These are phyloP conservation scores for Lepidium didymum DNA, from an alignment of 345 rosid species.

Conservation along the genomic window DNA sequence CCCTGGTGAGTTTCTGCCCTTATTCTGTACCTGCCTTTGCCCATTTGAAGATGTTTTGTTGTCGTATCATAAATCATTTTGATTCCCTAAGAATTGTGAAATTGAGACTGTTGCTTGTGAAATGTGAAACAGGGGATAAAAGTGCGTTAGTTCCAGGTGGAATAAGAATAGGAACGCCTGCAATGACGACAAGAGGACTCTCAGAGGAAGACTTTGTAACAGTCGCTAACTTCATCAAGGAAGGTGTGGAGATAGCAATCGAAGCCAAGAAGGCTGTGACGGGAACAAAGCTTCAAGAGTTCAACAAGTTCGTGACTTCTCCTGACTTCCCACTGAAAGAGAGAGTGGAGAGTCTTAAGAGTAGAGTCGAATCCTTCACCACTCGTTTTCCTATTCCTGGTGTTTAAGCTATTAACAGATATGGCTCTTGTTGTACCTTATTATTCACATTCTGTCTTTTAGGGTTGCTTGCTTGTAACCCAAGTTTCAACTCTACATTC, in stretches of 20 bases:
- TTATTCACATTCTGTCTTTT: not conserved
- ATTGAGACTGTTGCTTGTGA: not conserved
- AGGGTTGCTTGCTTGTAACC: not conserved
- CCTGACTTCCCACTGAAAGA: conserved; percentile 48
- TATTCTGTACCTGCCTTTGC: not conserved
- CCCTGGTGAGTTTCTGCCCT: conserved; percentile 45
- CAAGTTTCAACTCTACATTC: not conserved
- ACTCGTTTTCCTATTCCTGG: conserved; percentile 80
- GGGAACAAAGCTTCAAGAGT: conserved; percentile 77
- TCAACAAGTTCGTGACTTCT: conserved; percentile 55
- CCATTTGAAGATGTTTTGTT: not conserved
- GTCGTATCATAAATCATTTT: not conserved
- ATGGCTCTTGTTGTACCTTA: not conserved
- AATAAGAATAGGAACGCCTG: conserved; percentile 87
- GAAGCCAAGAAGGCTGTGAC: conserved; percentile 52
- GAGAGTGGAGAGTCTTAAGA: conserved; percentile 45
- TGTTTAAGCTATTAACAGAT: conserved; percentile 28
- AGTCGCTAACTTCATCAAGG: conserved; percentile 67
- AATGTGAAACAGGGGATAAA: conserved; percentile 57
- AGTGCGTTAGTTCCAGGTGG: conserved; percentile 93
- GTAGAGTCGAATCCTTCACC: conserved; percentile 62
- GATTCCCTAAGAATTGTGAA: not conserved
- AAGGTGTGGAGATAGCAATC: conserved; percentile 65
- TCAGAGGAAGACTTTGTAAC: conserved; percentile 64
- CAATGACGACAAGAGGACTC: conserved; percentile 91